These are phyloP conservation scores for Pseudisothecium myosuroides DNA, from an alignment of 225 moss, liverwort and hornwort genomes.

Conservation along the genomic window DNA sequence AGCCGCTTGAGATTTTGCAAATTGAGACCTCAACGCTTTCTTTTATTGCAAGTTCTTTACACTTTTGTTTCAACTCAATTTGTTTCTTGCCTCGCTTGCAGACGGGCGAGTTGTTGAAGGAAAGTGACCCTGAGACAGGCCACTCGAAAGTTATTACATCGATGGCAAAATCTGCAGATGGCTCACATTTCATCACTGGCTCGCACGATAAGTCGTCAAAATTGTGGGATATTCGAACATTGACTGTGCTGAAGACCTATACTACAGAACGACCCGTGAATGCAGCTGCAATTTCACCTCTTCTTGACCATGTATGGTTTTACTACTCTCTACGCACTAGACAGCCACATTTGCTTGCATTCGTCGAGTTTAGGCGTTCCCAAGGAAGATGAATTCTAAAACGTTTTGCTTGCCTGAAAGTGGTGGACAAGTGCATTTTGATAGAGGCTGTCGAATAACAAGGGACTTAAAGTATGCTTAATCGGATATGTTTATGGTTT, in stretches of 20 bases:
- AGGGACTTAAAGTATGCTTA: neutral
- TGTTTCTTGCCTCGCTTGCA: neutral
- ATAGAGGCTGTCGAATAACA: neutral
- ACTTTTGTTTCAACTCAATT: neutral
- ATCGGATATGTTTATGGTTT: neutral
- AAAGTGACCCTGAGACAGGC: constrained; percentile 67
- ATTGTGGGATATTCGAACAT: constrained; percentile 88
- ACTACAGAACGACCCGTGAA: constrained; percentile 89
- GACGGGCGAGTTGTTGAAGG: constrained; percentile 75
- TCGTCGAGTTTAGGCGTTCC: neutral
- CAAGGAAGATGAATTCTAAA: neutral
- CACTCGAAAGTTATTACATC: constrained; percentile 82
- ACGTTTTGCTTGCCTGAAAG: neutral
- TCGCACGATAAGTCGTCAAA: constrained; percentile 91
- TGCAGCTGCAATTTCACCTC: constrained; percentile 87
- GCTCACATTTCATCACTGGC: constrained; percentile 66
- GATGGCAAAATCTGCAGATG: constrained; percentile 71
- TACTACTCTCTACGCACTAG: neutral
- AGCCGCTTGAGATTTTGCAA: neutral
- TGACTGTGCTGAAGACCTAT: constrained; percentile 79
- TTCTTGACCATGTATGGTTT: constrained; percentile 65
- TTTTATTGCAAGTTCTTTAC: neutral
- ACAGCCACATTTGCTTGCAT: neutral
- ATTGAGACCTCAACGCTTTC: neutral
- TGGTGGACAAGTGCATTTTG: neutral